Evolutionary conservation across 305 asterid genomes (phyloP), one percentile per base, ranked within the genome.

Genomic region (Rubia balearica): DNA sequence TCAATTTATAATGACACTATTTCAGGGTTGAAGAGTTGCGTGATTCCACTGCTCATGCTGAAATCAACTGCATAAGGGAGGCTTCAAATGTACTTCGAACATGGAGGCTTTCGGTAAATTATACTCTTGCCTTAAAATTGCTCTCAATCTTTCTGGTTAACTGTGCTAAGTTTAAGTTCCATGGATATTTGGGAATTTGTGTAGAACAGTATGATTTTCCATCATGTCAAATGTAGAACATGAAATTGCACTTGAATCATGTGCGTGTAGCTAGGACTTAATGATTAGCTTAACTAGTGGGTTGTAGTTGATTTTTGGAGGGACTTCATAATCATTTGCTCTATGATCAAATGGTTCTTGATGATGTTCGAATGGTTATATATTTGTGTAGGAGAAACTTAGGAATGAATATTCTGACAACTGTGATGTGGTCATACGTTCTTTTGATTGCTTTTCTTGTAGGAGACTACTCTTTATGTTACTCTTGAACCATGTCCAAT

Each of bases 401-500:
- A 13, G 55, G n/a, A 49, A 64, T 22, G 12, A 14, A 65, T 63
- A 11, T 49, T 49, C 30, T 0, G n/a, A 65, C 21, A 27, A 33
- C 38, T 33, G 38, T 33, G 38, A 33, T 33, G 38, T 33, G 38
- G 38, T 33, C 38, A 33, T 33, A 33, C 5, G 5, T 33, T 33
- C 71, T 41, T 67, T 60, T 12, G 42, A 57, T 48, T 33, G 70
- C 70, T 68, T 61, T 71, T 7, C 73, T 33, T 65, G 16, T 75
- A 95, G 98, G 96, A 77, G 24, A 85, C 98, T 22, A 86, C 90
- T 51, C 97, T 95, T 46, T 95, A 91, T 70, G 89, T 90, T 66
- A 95, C 99, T 56, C 98, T 95, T 60, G 99, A 95, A 83, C 99
- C 99, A 5, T 95, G 99, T 71, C 91, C 99, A 60, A 95, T 95